These are phyloP conservation scores for Diaporthe caulivora DNA, from an alignment of 2,329 filamentous ascomycete species.

Conservation along the genomic window DNA sequence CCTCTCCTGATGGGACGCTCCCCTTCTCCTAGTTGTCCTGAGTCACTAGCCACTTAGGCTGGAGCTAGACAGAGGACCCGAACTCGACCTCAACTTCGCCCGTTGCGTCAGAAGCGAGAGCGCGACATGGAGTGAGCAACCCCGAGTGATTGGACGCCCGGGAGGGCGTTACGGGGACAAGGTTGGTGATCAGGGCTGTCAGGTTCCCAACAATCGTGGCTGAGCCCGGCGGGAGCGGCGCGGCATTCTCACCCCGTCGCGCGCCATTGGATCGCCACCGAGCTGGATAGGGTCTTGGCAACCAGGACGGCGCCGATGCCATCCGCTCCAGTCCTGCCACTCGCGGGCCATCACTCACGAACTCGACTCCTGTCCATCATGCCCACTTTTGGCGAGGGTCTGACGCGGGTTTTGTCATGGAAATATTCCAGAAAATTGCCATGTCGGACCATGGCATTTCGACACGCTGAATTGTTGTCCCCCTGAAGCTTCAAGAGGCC, in stretches of 20 bases:
- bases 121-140: background rate
- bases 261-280: conserved; percentile 26
- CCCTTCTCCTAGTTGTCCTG: background rate
- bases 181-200: conserved; percentile 10
- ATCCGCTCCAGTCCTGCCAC: background rate
- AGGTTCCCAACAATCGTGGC: conserved; percentile 24
- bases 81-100: background rate
- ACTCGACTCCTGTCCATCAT: conserved; percentile 18
- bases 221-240: conserved; percentile 21
- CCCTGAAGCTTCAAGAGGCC: conserved; percentile 12
- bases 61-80: background rate
- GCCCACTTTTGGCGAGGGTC: background rate
- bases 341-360: background rate
- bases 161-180: background rate
- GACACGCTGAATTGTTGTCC: background rate
- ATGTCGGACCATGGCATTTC: conserved; percentile 18
- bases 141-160: conserved; percentile 5
- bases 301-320: background rate
- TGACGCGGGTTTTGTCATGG: background rate
- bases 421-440: conserved; percentile 31
- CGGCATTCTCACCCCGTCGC: conserved; percentile 5
- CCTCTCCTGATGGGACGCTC: background rate
- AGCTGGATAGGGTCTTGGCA: background rate
- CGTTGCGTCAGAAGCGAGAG: background rate
- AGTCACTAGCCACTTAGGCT: no score